These are phyloP conservation scores for Inosperma sp. DNA, from an alignment of 768 basidiomycete species.

Conservation along the genomic window DNA sequence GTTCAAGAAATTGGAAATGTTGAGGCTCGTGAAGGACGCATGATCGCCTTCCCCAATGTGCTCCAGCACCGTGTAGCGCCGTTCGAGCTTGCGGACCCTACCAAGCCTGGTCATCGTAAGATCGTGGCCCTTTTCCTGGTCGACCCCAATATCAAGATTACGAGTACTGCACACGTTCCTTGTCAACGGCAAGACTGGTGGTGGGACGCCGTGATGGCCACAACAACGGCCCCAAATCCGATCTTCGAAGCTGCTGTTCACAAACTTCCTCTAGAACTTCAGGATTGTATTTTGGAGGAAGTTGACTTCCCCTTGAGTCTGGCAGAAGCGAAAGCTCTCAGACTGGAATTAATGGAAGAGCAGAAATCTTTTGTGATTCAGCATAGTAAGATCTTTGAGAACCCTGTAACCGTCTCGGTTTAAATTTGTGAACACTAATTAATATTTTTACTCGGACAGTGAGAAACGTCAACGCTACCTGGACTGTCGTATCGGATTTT, in stretches of 20 bases:
- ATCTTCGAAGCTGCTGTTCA: too few relatives aligned
- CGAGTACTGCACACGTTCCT: too few relatives aligned
- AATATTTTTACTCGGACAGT: too few relatives aligned
- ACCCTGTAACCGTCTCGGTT: conserved; percentile 5
- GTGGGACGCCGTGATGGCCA: conserved; percentile 10
- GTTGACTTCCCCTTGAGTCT: conserved; percentile 16
- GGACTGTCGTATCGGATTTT: too few relatives aligned
- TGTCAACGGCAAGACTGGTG: conserved; percentile 33
- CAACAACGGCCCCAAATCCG: not conserved
- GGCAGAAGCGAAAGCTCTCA: conserved; percentile 12
- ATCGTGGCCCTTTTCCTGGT: conserved; percentile 41
- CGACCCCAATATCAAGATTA: too few relatives aligned
- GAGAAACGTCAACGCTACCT: too few relatives aligned
- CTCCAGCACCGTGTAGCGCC: conserved; percentile 37
- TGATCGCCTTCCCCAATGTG: conserved; percentile 39
- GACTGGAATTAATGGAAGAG: conserved; percentile 19
- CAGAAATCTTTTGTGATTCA: conserved; percentile 11
- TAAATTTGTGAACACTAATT: conserved; percentile 12
- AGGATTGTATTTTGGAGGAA: conserved; percentile 14
- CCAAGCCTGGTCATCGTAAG: conserved; percentile 40
- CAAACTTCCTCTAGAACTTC: conserved; percentile 12
- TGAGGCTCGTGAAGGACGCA: conserved; percentile 30
- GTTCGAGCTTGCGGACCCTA: conserved; percentile 33
- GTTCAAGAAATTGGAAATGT: conserved; percentile 32
- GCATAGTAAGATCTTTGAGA: conserved; percentile 1